A percentile compares a stretch with the other conserved stretches of the same genome.
Evolutionary conservation across 2,329 filamentous ascomycete species (phyloP).

Genomic region (Xylaria sp.): DNA sequence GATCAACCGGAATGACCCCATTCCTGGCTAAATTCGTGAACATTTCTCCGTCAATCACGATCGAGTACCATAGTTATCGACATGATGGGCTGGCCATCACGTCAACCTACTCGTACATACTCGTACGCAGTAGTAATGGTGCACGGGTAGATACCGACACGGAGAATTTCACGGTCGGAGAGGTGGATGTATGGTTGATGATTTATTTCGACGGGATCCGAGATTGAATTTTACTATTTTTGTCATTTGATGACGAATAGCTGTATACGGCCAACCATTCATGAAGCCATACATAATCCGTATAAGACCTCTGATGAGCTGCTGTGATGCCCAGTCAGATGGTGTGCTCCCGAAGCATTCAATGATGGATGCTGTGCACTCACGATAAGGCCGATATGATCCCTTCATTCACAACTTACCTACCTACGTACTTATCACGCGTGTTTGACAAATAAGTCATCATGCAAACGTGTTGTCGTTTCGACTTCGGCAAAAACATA

Average conservation of each 20-base stretch:
- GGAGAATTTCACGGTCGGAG: not conserved
- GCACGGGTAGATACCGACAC: not conserved
- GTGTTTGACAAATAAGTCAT: too few relatives aligned
- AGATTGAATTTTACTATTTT: not conserved
- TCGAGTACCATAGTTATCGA: constrained; percentile 1
- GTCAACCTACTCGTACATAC: too few relatives aligned
- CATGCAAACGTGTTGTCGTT: too few relatives aligned
- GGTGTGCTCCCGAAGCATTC: not conserved
- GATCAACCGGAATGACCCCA: constrained; percentile 17
- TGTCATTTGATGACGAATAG: not conserved
- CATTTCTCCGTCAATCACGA: constrained; percentile 21
- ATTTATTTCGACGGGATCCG: too few relatives aligned
- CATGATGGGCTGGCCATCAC: too few relatives aligned
- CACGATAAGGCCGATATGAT: too few relatives aligned
- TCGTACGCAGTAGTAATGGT: too few relatives aligned
- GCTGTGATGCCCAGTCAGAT: not conserved
- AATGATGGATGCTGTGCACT: not conserved
- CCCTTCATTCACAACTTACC: too few relatives aligned
- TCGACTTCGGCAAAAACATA: too few relatives aligned
- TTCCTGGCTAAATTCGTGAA: constrained; percentile 17
- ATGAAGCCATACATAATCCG: not conserved
- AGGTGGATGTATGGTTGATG: not conserved
- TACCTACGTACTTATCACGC: too few relatives aligned
- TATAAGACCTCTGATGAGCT: not conserved
- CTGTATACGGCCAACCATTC: not conserved